phyloP scores from a whole-genome alignment of 306 rosid genomes.

The Gleditsia sinensis region DNA sequence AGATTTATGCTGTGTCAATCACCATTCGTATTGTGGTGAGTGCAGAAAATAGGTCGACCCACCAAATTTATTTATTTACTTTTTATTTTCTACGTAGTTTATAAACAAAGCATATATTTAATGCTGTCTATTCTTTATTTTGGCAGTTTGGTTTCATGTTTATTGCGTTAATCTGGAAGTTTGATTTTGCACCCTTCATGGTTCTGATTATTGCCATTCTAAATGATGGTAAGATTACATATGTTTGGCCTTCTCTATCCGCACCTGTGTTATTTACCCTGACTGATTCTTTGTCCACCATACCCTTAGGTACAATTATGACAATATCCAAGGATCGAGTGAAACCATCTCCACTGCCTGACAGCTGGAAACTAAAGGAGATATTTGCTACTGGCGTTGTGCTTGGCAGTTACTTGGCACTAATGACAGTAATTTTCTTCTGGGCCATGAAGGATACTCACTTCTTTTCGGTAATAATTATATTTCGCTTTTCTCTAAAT shows the following conservation, averaged over 20 bases:
- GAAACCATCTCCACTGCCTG: slow-evolving; percentile 93
- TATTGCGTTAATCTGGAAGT: slow-evolving; percentile 94
- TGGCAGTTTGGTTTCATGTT: slow-evolving; percentile 95
- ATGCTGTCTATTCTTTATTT: slow-evolving; percentile 27
- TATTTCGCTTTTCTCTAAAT: not conserved
- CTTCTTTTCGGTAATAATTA: slow-evolving; percentile 71
- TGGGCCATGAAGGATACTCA: slow-evolving; percentile 71
- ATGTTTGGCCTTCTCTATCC: slow-evolving; percentile 4
- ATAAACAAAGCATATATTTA: slow-evolving; percentile 14
- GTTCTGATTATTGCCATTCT: slow-evolving; percentile 92
- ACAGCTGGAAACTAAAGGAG: slow-evolving; percentile 95
- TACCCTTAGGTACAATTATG: slow-evolving; percentile 86
- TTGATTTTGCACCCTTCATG: slow-evolving; percentile 98
- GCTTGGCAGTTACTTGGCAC: slow-evolving; percentile 95
- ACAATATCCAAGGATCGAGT: slow-evolving; percentile 97
- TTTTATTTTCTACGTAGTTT: not conserved
- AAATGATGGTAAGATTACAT: slow-evolving; percentile 74
- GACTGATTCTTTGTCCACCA: slow-evolving; percentile 9
- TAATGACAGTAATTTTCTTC: slow-evolving; percentile 93
- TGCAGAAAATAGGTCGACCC: slow-evolving; percentile 17
- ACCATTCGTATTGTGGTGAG: slow-evolving; percentile 99
- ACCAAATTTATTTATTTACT: not conserved
- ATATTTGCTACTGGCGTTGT: slow-evolving; percentile 96
- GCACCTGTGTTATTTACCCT: not conserved
- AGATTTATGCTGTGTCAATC: slow-evolving; percentile 99